phyloP scores from a whole-genome alignment of 495 filamentous ascomycete species.

The Xylaria scruposa region DNA sequence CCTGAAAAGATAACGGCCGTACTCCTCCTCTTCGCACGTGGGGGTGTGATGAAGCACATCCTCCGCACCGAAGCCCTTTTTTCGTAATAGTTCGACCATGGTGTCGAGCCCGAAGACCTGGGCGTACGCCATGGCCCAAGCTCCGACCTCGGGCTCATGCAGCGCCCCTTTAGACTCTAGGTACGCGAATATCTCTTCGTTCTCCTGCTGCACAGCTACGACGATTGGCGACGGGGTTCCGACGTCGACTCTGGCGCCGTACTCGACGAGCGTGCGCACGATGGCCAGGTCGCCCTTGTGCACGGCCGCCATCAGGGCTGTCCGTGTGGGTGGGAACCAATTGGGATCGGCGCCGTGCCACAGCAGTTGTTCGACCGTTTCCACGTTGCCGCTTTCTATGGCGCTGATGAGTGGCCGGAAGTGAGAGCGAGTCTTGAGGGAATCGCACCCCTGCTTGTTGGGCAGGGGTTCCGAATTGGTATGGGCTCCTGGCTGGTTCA shows the following conservation, averaged over 20 bases:
- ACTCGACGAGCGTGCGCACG: slow-evolving; percentile 38
- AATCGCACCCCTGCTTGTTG: slow-evolving; percentile 19
- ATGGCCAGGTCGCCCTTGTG: slow-evolving; percentile 38
- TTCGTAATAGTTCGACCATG: slow-evolving; percentile 26
- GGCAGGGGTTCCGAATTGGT: slow-evolving; percentile 20
- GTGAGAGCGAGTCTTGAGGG: slow-evolving; percentile 10
- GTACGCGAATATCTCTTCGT: slow-evolving; percentile 24
- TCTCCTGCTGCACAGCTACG: slow-evolving; percentile 26
- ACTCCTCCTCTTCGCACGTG: slow-evolving; percentile 27
- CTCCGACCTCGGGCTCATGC: slow-evolving; percentile 19
- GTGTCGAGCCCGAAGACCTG: slow-evolving; percentile 28
- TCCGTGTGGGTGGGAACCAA: slow-evolving; percentile 32
- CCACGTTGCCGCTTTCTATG: slow-evolving; percentile 27
- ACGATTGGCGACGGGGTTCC: slow-evolving; percentile 27
- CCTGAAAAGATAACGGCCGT: slow-evolving; percentile 25
- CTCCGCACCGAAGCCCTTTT: slow-evolving; percentile 9
- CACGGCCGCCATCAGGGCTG: slow-evolving; percentile 47
- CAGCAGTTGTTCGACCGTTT: slow-evolving; percentile 25
- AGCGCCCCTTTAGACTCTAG: slow-evolving; percentile 25
- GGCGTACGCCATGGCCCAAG: slow-evolving; percentile 33
- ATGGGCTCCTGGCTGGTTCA: slow-evolving; percentile 22
- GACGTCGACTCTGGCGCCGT: slow-evolving; percentile 41
- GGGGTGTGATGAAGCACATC: slow-evolving; percentile 27
- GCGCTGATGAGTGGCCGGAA: slow-evolving; percentile 29
- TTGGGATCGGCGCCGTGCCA: slow-evolving; percentile 31